Evolutionary conservation across 495 filamentous ascomycete genomes (phyloP).

Genomic region (Apodospora peruviana): DNA sequence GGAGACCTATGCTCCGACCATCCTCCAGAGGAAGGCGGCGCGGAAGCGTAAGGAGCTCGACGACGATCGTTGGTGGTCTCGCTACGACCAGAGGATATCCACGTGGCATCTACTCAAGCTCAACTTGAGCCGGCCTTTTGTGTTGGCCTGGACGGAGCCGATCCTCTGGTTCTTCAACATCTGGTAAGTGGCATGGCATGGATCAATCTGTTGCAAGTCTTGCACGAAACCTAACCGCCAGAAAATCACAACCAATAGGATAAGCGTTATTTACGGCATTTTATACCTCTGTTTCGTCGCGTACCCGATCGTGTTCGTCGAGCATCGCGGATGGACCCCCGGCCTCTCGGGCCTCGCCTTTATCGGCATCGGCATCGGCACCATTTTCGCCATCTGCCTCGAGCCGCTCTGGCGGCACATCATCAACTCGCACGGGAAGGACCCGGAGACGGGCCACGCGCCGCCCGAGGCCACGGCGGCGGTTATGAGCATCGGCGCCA

Average conservation of each 20-base stretch:
- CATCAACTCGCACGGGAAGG: constrained; percentile 62
- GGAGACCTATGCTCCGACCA: constrained; percentile 74
- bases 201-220: no score
- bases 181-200: constrained; percentile 33
- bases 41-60: constrained; percentile 64
- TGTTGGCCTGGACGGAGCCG: constrained; percentile 74
- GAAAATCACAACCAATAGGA: constrained; percentile 29
- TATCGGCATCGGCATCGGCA: constrained; percentile 73
- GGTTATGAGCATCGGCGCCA: constrained; percentile 63
- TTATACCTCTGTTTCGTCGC: constrained; percentile 86
- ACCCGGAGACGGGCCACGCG: constrained; percentile 61
- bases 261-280: constrained; percentile 57
- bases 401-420: constrained; percentile 69
- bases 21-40: constrained; percentile 65
- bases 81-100: constrained; percentile 61
- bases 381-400: constrained; percentile 55
- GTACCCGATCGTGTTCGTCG: constrained; percentile 71
- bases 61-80: constrained; percentile 70
- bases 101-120: constrained; percentile 48
- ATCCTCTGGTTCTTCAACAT: constrained; percentile 83
- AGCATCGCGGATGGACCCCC: constrained; percentile 67
- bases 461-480: constrained; percentile 70
- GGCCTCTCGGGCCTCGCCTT: constrained; percentile 73
- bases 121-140: constrained; percentile 70
- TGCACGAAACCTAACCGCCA: no score